Percentiles rank a stretch among this genome's conserved stretches.
phyloP scores from a whole-genome alignment of 139 green algal genomes.

The Choricystis sp. region DNA sequence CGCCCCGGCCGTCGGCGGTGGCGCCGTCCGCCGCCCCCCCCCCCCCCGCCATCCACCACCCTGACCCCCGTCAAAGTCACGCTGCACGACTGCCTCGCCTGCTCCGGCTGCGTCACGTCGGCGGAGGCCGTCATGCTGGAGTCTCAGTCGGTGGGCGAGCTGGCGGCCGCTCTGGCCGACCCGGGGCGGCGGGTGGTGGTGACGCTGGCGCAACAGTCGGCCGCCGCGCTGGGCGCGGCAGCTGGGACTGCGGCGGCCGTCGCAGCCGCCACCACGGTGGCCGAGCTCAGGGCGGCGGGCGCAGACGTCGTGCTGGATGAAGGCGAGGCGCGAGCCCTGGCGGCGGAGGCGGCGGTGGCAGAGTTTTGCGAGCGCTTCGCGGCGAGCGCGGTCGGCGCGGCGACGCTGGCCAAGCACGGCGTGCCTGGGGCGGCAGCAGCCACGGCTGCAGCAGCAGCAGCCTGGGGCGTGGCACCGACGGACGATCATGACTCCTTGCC shows the following conservation, averaged over 20 bases:
- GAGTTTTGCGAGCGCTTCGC: conserved; percentile 61
- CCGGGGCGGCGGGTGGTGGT: conserved; percentile 48
- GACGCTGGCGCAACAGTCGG: conserved; percentile 74
- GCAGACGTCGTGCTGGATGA: conserved; percentile 59
- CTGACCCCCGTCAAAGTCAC: conserved; percentile 76
- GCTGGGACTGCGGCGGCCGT: conserved; percentile 13
- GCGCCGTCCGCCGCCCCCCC: conserved; percentile 9
- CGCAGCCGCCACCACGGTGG: conserved; percentile 14
- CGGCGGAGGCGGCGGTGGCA: conserved; percentile 58
- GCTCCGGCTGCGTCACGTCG: conserved; percentile 88
- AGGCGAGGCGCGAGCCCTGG: conserved; percentile 39
- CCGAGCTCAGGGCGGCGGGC: conserved; percentile 44
- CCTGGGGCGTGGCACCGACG: background rate
- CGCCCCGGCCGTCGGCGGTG: conserved; percentile 1
- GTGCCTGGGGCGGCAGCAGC: background rate
- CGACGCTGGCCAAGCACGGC: background rate
- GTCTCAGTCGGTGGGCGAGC: conserved; percentile 67
- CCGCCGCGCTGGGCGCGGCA: conserved; percentile 46
- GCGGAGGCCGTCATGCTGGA: conserved; percentile 90
- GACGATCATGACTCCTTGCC: conserved; percentile 28
- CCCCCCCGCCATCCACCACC: conserved; percentile 5
- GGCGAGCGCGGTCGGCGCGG: background rate
- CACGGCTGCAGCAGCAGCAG: conserved; percentile 4
- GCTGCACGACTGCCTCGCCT: conserved; percentile 93
- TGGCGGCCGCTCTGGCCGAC: conserved; percentile 16